Evolutionary conservation across 2,329 filamentous ascomycete species (phyloP).

Genomic region (Sclerotinia glacialis): DNA sequence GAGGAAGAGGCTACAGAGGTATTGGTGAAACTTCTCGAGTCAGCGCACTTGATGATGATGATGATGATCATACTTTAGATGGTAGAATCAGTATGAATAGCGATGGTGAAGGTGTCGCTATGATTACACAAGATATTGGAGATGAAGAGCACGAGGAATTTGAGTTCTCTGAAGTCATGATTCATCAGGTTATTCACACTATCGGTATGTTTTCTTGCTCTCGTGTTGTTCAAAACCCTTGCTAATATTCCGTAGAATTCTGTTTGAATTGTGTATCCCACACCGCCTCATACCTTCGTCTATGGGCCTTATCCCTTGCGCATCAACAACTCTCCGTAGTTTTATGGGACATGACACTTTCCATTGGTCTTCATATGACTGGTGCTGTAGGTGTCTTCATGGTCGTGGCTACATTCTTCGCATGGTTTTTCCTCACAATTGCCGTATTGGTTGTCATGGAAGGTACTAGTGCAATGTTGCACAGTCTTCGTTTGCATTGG

Average conservation of each 20-base stretch:
- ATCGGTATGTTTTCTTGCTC: slow-evolving; percentile 66
- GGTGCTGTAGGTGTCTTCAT: slow-evolving; percentile 72
- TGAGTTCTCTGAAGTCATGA: slow-evolving; percentile 96
- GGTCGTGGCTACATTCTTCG: slow-evolving; percentile 76
- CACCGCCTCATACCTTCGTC: slow-evolving; percentile 95
- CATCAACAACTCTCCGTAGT: slow-evolving; percentile 97
- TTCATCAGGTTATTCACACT: slow-evolving; percentile 98
- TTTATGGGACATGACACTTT: slow-evolving; percentile 94
- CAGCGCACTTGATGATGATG: slow-evolving; percentile 88
- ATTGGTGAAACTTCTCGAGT: slow-evolving; percentile 86
- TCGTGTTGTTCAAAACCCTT: not conserved
- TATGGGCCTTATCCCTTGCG: slow-evolving; percentile 94
- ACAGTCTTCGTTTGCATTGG: slow-evolving; percentile 89
- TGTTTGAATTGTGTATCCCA: slow-evolving; percentile 99
- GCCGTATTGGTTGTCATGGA: slow-evolving; percentile 90
- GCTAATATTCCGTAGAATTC: slow-evolving; percentile 66
- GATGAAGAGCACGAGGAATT: slow-evolving; percentile 94
- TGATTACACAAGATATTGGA: slow-evolving; percentile 83
- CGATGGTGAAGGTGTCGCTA: slow-evolving; percentile 77
- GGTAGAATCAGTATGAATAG: slow-evolving; percentile 68
- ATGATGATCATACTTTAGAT: slow-evolving; percentile 63
- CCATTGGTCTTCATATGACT: slow-evolving; percentile 64
- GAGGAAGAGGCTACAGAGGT: slow-evolving; percentile 85
- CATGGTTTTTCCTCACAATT: slow-evolving; percentile 86
- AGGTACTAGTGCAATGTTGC: slow-evolving; percentile 92